Conservation (phyloP, 2,329 filamentous ascomycete species). For the Colletotrichum ledebouriae region DNA sequence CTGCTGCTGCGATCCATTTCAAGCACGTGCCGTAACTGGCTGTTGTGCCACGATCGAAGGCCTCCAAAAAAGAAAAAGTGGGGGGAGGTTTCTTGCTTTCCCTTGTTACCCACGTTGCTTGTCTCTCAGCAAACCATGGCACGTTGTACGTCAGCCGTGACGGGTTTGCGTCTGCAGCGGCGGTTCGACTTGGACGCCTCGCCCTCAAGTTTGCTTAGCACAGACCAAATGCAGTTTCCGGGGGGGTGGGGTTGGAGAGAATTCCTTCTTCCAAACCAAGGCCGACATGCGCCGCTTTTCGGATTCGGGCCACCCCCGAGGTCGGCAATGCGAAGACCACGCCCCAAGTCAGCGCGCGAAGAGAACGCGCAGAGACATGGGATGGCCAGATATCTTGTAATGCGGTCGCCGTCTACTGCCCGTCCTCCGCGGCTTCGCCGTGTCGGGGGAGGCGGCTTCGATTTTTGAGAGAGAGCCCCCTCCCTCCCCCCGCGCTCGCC, state of each 20-base stretch:
- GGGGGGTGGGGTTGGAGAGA: neutral
- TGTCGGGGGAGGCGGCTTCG: slow-evolving; percentile 17
- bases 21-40: slow-evolving; percentile 32
- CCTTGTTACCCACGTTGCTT: slow-evolving; percentile 8
- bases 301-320: slow-evolving; percentile 4
- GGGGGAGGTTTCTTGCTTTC: slow-evolving; percentile 6
- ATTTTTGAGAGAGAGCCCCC: neutral
- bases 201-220: too few species aligned
- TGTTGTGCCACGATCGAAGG: slow-evolving; percentile 36
- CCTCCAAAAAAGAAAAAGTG: slow-evolving; percentile 30
- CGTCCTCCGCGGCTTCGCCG: slow-evolving; percentile 22
- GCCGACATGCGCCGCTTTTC: slow-evolving; percentile 15
- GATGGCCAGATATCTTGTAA: slow-evolving; percentile 25
- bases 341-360: too few species aligned
- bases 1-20: slow-evolving; percentile 6
- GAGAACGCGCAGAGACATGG: neutral
- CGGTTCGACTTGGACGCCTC: neutral
- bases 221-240: too few species aligned
- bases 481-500: too few species aligned
- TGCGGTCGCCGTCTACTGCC: slow-evolving; percentile 24
- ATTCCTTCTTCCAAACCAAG: neutral
- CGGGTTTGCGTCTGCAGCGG: slow-evolving; percentile 17
- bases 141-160: neutral
- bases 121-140: neutral
- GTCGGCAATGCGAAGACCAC: neutral